phyloP scores from a whole-genome alignment of 2,329 filamentous ascomycete genomes.

The Rasamsonia emersonii region DNA sequence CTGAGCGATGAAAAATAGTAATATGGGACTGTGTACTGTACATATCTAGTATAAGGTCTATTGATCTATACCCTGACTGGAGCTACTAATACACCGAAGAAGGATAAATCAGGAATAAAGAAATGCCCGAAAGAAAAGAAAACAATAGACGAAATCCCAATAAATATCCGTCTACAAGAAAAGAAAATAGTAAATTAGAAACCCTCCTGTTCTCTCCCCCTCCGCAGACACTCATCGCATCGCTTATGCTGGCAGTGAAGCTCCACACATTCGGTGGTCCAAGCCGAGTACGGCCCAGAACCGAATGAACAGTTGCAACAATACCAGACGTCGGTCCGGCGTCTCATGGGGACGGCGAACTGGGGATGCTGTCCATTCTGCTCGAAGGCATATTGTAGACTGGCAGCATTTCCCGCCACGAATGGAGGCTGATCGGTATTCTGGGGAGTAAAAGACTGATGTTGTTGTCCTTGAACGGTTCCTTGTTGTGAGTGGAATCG shows the following conservation, averaged over 20 bases:
- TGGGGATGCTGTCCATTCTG: not conserved
- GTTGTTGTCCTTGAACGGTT: not conserved
- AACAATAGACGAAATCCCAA: not conserved
- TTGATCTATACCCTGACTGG: not conserved
- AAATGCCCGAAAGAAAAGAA: not conserved
- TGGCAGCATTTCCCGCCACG: not conserved
- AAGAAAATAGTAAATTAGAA: no score
- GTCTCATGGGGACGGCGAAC: constrained; percentile 2
- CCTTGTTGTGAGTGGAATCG: no score
- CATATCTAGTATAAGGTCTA: not conserved
- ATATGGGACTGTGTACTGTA: not conserved
- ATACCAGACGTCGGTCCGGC: constrained; percentile 5
- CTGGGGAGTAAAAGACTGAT: not conserved
- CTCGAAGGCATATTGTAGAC: not conserved
- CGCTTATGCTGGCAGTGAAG: constrained; percentile 4
- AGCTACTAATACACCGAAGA: not conserved
- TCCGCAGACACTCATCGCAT: constrained; percentile 4
- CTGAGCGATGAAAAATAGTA: not conserved
- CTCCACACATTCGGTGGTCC: constrained; percentile 5
- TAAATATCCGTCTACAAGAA: not conserved
- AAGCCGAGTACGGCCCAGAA: constrained; percentile 8
- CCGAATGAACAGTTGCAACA: constrained; percentile 8
- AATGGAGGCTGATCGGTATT: not conserved
- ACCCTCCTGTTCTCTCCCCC: no score
- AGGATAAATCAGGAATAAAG: not conserved